Base-by-base conservation (phyloP, 139 green algal species). In the Nannochloris sp. region DNA sequence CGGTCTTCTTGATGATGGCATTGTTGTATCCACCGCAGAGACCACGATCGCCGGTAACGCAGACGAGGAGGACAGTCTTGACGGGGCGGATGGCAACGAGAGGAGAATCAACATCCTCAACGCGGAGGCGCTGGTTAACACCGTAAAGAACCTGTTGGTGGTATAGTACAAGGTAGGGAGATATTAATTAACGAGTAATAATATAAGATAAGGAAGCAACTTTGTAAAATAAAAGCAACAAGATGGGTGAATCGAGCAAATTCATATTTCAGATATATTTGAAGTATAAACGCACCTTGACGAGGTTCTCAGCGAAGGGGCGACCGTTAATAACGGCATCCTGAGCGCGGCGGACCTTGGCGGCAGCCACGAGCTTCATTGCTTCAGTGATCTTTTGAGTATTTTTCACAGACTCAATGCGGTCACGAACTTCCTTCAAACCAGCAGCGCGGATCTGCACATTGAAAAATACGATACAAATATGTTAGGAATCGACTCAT, bases 21-120 rank as follows among this genome's bases (percentile, higher is more conserved):
- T 92, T 96, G 86, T 99, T 99, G 91, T 96, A 99, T 56, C 94
- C 94, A 65, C 94, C 94, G 86, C 94, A 99, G 51, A 99, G 87
- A 72, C 94, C 94, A 47, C 94, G 89, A 81, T 99, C 94, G 39
- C 94, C 94, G 27, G 92, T 97, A 57, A 97, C 68, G 4, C 83
- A 66, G 30, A 96, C 82, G 42, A 99, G 68, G 57, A 91, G 70
- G 10, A 98, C 90, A 1, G 70, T 88, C 90, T 98, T 97, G 2
- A 99, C 91, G 19, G 94, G 90, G 59, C 94, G 84, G 12, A 97
- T 70, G 31, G 85, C 68, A 39, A 87, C 89, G 61, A 99, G 78
- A 36, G 94, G 94, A 32, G 87, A 95, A 83, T 99, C 94, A 37
- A 99, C 89, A 67, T 99, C 94, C 86, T 99, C 94, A 38, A 83